phyloP scores from a whole-genome alignment of 164 flowering plant species.

The Magnolia kwangsiensis region DNA sequence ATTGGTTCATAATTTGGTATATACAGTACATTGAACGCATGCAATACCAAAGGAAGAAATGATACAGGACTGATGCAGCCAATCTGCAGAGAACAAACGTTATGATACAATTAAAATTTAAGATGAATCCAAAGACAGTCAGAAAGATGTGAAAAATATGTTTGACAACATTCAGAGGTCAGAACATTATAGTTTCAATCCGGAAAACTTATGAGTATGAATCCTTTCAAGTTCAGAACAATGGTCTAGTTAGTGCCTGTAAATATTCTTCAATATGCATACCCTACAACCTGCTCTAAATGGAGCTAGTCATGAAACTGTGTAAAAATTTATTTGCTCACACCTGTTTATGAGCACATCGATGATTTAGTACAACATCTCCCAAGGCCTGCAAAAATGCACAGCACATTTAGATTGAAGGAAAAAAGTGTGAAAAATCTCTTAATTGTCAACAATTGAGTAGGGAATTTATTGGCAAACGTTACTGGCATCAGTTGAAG shows the following conservation, averaged over 20 bases:
- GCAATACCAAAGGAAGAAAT: neutral
- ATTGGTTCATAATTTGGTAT: too few species aligned
- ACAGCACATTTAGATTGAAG: neutral
- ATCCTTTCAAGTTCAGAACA: neutral
- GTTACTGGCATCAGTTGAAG: neutral
- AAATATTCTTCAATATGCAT: neutral
- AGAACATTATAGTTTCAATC: neutral
- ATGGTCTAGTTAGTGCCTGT: neutral
- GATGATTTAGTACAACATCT: conserved; percentile 62
- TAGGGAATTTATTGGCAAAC: neutral
- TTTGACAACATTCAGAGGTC: neutral
- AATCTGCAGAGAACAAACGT: neutral
- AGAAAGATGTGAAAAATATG: neutral
- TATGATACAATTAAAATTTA: too few species aligned
- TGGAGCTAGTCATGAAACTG: neutral
- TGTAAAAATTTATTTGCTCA: neutral
- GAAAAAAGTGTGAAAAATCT: too few species aligned
- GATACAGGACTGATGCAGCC: neutral
- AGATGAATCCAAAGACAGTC: neutral
- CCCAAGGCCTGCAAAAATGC: conserved; percentile 43
- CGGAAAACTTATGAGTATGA: neutral
- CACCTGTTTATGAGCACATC: conserved; percentile 68
- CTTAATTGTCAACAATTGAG: neutral
- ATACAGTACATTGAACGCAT: too few species aligned
- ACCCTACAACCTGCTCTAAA: neutral